phyloP scores from a whole-genome alignment of 2,329 filamentous ascomycete species.

The Mollisia scopiformis region DNA sequence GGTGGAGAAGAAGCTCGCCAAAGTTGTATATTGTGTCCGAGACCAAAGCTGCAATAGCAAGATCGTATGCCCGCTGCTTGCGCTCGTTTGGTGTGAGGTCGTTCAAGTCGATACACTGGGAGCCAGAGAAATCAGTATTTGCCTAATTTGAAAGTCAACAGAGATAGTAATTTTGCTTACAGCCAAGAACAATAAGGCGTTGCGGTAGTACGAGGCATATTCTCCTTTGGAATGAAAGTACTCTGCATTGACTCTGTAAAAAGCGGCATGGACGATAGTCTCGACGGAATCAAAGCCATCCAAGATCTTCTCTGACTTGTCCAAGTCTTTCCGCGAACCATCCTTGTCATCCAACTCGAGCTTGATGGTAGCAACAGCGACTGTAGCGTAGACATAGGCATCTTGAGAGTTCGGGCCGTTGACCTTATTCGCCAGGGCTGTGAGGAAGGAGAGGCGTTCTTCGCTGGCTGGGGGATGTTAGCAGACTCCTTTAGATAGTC shows the following conservation, averaged over 20 bases:
- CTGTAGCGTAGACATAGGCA: constrained; percentile 90
- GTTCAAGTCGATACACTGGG: constrained; percentile 76
- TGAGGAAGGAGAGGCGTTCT: constrained; percentile 84
- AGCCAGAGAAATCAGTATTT: neutral
- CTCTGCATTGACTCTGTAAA: constrained; percentile 92
- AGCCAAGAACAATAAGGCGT: constrained; percentile 94
- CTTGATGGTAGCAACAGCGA: constrained; percentile 87
- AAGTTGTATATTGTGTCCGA: constrained; percentile 99
- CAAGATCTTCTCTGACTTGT: constrained; percentile 83
- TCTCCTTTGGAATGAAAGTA: constrained; percentile 93
- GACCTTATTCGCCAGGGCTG: constrained; percentile 82
- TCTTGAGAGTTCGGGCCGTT: constrained; percentile 93
- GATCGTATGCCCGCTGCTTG: constrained; percentile 84
- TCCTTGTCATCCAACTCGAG: constrained; percentile 78
- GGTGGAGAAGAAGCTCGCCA: constrained; percentile 95
- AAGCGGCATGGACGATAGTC: constrained; percentile 91
- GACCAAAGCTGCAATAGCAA: constrained; percentile 88
- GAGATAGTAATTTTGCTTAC: neutral
- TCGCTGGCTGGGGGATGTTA: constrained; percentile 66
- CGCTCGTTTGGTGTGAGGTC: constrained; percentile 76
- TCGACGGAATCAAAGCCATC: constrained; percentile 95
- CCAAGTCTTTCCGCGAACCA: constrained; percentile 84
- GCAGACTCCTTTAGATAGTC: constrained; percentile 7
- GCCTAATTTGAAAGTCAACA: neutral
- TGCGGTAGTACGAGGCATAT: constrained; percentile 96